Evolutionary conservation across 2,329 filamentous ascomycete genomes (phyloP).

Genomic region (Drechslerella dactyloides): DNA sequence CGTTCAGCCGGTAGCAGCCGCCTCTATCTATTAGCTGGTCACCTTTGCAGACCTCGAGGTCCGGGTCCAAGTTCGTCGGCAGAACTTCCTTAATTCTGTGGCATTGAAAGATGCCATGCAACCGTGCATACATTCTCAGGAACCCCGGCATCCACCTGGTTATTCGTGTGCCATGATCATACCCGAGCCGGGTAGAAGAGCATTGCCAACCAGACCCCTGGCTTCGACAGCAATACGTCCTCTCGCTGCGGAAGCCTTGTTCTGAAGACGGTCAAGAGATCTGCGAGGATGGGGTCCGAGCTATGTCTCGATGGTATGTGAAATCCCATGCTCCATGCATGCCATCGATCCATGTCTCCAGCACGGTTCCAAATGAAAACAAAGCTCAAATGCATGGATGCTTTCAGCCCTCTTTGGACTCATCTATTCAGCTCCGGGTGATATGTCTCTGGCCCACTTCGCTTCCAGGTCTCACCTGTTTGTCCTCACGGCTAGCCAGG

Average conservation of each 20-base stretch:
- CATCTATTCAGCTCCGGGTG: conserved; percentile 20
- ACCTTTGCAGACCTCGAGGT: too few relatives aligned
- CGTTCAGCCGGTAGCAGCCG: too few relatives aligned
- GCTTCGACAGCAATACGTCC: not conserved
- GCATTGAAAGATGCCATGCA: too few relatives aligned
- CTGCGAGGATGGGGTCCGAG: not conserved
- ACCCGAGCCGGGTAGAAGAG: too few relatives aligned
- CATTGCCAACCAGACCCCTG: not conserved
- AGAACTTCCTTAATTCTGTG: too few relatives aligned
- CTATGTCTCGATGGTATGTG: conserved; percentile 16
- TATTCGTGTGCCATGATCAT: not conserved
- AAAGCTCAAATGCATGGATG: conserved; percentile 14
- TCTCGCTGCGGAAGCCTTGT: too few relatives aligned
- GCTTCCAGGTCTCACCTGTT: conserved; percentile 3
- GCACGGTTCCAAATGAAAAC: conserved; percentile 44
- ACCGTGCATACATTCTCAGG: too few relatives aligned
- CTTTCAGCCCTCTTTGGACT: conserved; percentile 13
- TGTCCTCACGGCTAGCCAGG: not conserved
- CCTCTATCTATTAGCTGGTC: too few relatives aligned
- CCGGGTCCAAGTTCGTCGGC: too few relatives aligned
- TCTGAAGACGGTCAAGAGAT: too few relatives aligned
- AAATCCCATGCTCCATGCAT: conserved; percentile 41
- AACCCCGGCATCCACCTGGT: not conserved
- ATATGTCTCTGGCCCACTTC: not conserved
- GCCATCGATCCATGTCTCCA: conserved; percentile 28